Base-by-base conservation (phyloP, 2,329 filamentous ascomycete species). In the Clarireedia homoeocarpa region DNA sequence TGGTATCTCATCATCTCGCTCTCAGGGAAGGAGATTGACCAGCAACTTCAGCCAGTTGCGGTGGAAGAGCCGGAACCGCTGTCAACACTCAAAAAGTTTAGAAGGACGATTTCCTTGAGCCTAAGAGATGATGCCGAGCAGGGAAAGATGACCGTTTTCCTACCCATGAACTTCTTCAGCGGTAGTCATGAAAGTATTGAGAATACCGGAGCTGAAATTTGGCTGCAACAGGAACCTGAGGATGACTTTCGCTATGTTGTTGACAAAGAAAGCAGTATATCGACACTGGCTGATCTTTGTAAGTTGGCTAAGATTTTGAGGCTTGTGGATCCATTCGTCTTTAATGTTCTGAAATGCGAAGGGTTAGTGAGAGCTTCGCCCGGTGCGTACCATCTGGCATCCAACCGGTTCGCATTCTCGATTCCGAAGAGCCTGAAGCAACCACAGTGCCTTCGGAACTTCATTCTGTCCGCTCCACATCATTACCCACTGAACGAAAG, bases 1-100 rank as follows among this genome's bases (percentile, higher is more conserved):
- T 65, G 63, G 63, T 55, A 61, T 2, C 51, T 64, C 46, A 61
- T 62, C 24, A 61, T 63, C 46, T 57, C 51, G 57, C 9, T 5
- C 10, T 9, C 40, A 9, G 40, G 40, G n/a, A 44, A 44, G 14
- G 40, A 44, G 9, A 9, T 44, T 6, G 40, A 44, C 15, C 40
- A 12, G 15, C n/a, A 44, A n/a, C 40, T 44, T 9, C n/a, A 44
- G n/a, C n/a, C 40, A 6, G 20, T 44, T 15, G 40, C 15, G 4
- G 0, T 23, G 17, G 40, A 15, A 44, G 15, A 44, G n/a, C n/a
- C 10, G n/a, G 40, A 23, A 2, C 40, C 6, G 6, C 20, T 44
- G 4, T 44, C 40, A 6, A 44, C 15, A 15, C 40, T 44, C 12
- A 44, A 44, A 44, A 44, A 15, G 2, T 15, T 44, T 7, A 23